Conservation (phyloP, 73 alveolate genomes). For the Paramecium caudatum region DNA sequence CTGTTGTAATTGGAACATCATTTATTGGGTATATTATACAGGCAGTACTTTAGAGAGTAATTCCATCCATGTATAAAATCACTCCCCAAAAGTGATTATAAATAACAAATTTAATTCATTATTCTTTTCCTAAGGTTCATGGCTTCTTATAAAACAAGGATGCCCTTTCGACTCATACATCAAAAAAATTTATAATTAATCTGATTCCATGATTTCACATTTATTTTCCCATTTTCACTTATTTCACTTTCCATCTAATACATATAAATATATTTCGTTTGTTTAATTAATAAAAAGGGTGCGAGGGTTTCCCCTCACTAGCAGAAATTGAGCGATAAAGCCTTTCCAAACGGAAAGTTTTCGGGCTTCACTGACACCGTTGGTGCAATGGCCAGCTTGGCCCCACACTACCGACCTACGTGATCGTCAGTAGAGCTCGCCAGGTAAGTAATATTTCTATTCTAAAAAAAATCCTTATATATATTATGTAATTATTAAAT, state of each 20-base stretch:
- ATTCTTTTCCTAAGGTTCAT: too few relatives aligned
- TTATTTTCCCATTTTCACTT: too few relatives aligned
- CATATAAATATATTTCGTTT: constrained; percentile 51
- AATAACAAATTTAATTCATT: too few relatives aligned
- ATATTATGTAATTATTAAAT: background rate
- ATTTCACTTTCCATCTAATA: too few relatives aligned
- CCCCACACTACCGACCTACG: constrained; percentile 69
- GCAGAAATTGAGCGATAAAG: constrained; percentile 75
- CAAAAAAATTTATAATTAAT: too few relatives aligned
- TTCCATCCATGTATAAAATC: constrained; percentile 40
- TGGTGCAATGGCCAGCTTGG: constrained; percentile 72
- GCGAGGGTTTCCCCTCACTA: constrained; percentile 76
- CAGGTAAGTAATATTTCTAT: constrained; percentile 54
- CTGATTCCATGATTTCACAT: too few relatives aligned
- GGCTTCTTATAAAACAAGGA: too few relatives aligned
- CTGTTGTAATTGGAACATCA: constrained; percentile 17
- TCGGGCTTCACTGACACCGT: constrained; percentile 72
- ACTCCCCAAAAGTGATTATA: background rate
- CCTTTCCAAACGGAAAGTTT: constrained; percentile 75
- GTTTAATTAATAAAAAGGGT: constrained; percentile 27
- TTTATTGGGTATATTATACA: background rate
- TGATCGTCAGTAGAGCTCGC: constrained; percentile 72
- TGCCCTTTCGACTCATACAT: too few relatives aligned
- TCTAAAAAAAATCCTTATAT: background rate
- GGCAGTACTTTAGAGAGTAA: background rate